Percentiles rank a stretch among this genome's conserved stretches.
These are phyloP conservation scores for Russula dissimulans DNA, from an alignment of 768 basidiomycete genomes.

Conservation along the genomic window DNA sequence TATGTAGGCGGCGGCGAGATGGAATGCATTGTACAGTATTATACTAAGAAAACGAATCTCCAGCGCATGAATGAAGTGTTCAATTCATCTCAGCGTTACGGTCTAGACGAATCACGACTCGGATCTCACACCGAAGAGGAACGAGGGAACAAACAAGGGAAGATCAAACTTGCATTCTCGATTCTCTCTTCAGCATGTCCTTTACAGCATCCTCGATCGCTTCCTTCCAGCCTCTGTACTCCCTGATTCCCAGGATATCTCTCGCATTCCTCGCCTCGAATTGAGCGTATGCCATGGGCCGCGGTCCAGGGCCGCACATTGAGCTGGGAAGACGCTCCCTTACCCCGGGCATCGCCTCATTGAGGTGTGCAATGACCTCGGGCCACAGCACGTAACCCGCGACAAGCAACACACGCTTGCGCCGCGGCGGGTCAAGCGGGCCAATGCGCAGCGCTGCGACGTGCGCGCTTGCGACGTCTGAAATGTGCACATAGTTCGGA, in stretches of 20 bases:
- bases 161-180: no score
- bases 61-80: no score
- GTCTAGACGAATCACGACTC: no score
- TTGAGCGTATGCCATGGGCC: neutral
- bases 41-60: no score
- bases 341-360: conserved; percentile 1
- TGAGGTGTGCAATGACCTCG: conserved; percentile 8
- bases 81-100: no score
- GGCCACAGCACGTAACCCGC: conserved; percentile 10
- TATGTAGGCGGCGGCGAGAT: no score
- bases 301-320: neutral
- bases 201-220: conserved; percentile 11
- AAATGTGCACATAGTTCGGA: conserved; percentile 13
- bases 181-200: conserved; percentile 2
- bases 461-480: conserved; percentile 7
- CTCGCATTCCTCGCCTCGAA: conserved; percentile 9
- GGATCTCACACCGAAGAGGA: no score
- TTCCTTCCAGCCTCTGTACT: conserved; percentile 1
- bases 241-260: conserved; percentile 9
- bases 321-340: conserved; percentile 7
- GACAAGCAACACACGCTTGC: conserved; percentile 12
- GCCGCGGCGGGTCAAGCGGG: neutral
- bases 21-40: no score
- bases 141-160: no score
- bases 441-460: conserved; percentile 9